Conservation (phyloP, 2,329 filamentous ascomycete species). For the Neonectria neomacrospora region DNA sequence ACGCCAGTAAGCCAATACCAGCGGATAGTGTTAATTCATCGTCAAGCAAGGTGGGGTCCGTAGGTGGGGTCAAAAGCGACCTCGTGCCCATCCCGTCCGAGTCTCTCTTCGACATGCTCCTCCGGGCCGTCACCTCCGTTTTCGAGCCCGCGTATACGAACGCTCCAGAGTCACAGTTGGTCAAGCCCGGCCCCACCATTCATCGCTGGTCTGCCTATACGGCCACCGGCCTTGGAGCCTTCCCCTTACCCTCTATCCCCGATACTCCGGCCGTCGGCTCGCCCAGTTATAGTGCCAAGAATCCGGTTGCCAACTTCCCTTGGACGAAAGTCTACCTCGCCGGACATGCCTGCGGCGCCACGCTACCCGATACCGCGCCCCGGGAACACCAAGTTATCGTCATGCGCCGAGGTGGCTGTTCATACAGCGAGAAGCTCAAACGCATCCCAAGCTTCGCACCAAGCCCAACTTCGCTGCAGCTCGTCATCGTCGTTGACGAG, state of each 20-base stretch:
- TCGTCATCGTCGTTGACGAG: constrained; percentile 82
- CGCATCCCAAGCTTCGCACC: constrained; percentile 85
- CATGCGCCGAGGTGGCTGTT: constrained; percentile 84
- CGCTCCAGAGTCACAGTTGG: constrained; percentile 45
- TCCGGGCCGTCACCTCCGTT: constrained; percentile 59
- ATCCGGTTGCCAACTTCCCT: constrained; percentile 60
- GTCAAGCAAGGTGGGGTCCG: constrained; percentile 14
- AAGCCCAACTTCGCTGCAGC: constrained; percentile 70
- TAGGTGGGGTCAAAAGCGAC: constrained; percentile 21
- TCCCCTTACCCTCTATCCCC: constrained; percentile 73
- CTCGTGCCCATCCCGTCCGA: constrained; percentile 41
- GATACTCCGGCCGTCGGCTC: constrained; percentile 62
- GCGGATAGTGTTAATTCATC: constrained; percentile 33
- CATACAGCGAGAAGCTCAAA: constrained; percentile 82
- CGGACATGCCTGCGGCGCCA: constrained; percentile 72
- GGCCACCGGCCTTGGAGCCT: constrained; percentile 67
- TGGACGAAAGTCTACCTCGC: constrained; percentile 80
- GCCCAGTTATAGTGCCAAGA: constrained; percentile 54
- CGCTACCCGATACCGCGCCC: constrained; percentile 62
- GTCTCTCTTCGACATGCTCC: constrained; percentile 60
- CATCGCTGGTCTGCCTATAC: constrained; percentile 66
- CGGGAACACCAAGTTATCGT: constrained; percentile 80
- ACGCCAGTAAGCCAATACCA: constrained; percentile 38
- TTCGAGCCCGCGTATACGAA: constrained; percentile 50
- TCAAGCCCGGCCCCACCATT: constrained; percentile 51